phyloP scores from a whole-genome alignment of 106 monocot genomes.

The Iris macrosiphon region DNA sequence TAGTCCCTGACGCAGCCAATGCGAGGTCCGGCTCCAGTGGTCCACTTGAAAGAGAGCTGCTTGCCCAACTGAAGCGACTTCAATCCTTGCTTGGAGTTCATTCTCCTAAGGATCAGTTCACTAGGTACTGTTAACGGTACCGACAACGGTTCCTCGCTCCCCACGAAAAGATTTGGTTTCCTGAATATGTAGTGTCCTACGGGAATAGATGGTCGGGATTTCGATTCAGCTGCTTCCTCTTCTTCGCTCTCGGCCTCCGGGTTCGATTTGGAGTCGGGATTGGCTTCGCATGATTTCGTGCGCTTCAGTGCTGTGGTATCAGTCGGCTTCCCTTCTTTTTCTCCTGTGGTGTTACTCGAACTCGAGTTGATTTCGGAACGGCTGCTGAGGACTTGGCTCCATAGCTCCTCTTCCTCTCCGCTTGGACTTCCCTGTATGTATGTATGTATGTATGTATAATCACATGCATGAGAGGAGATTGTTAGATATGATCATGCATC shows the following conservation, averaged over 20 bases:
- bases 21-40: conserved; percentile 71
- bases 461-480: too few relatives aligned
- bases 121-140: conserved; percentile 14
- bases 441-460: too few relatives aligned
- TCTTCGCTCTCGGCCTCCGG: background rate
- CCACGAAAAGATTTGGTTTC: conserved; percentile 38
- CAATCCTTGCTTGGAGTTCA: conserved; percentile 52
- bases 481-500: too few relatives aligned
- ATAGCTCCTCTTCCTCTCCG: conserved; percentile 46
- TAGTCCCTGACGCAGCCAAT: conserved; percentile 84
- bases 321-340: background rate
- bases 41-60: conserved; percentile 65
- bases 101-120: conserved; percentile 54
- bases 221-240: too few relatives aligned
- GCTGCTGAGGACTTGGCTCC: background rate
- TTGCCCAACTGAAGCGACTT: conserved; percentile 58
- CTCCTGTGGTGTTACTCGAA: too few relatives aligned
- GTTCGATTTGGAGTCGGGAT: background rate
- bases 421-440: conserved; percentile 47
- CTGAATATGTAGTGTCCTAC: conserved; percentile 2
- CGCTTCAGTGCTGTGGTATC: too few relatives aligned
- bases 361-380: background rate
- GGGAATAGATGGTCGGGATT: too few relatives aligned
- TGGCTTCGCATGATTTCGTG: too few relatives aligned
- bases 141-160: conserved; percentile 16